Base-by-base conservation (phyloP, 306 rosid species). In the Benincasa hispida region DNA sequence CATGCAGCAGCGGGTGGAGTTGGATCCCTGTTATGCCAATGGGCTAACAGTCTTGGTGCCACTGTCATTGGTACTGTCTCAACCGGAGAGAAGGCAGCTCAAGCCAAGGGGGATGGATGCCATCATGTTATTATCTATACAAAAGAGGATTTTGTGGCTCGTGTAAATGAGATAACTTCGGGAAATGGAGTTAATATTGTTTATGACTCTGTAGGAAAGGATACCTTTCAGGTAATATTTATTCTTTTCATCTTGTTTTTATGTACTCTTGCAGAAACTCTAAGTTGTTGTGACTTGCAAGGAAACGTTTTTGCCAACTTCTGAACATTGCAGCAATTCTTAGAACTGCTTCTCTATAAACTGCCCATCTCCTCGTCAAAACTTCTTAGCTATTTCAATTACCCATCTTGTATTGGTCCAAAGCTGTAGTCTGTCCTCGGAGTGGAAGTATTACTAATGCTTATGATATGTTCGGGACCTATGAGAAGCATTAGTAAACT, bases 1-100 rank as follows among this genome's bases (percentile, higher is more conserved):
- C 98, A 91, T 73, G 98, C 98, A 6, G 97, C 98, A 50, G 98
- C 98, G 60, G 98, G 98, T 73, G 97, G 97, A 77, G 92, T 90
- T 39, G 98, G 98, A 63, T 91, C 98, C 72, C 87, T 93, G n/a
- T 82, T 93, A 83, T 85, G 97, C 82, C 98, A 93, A 72, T 91
- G 98, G 98, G 96, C 89, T 79, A 88, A 88, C 76, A 89, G 88
- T 61, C 93, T 93, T 60, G 98, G 97, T 12, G 97, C 98, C 80
- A 93, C 90, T 62, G 92, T 93, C 73, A 87, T 93, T 82, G 97
- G 97, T 84, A 79, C 93, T 75, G 97, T 93, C 54, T 93, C 97
- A 70, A 90, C 80, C 27, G 75, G 86, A 67, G 97, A 90, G 81
- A 93, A 93, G 85, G 97, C 97, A 6, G 85, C 80, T 81, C 97